Evolutionary conservation across 192 early-diverging fungal species (phyloP).

Genomic region (Coemansia sp.): DNA sequence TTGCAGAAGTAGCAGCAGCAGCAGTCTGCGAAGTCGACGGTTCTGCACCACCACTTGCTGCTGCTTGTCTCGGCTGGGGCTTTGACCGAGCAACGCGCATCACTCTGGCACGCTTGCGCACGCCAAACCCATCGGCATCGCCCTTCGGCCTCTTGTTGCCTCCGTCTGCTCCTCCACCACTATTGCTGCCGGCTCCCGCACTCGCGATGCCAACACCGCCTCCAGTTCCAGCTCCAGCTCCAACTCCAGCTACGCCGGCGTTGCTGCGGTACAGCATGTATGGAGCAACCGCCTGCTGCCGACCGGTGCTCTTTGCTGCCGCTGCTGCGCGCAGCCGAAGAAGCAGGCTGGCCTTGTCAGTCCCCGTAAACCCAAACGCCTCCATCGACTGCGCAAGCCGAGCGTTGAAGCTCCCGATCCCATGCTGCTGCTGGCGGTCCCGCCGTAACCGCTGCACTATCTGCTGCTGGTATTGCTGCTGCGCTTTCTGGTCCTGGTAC

Average conservation of each 20-base stretch:
- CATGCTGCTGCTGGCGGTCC: slow-evolving; percentile 16
- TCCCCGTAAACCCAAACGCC: slow-evolving; percentile 49
- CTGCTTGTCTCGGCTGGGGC: slow-evolving; percentile 10
- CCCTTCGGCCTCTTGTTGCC: neutral
- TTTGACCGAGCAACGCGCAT: slow-evolving; percentile 36
- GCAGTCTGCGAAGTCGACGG: neutral
- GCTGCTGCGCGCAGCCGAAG: slow-evolving; percentile 49
- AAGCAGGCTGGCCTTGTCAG: slow-evolving; percentile 45
- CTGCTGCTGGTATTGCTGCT: slow-evolving; percentile 5
- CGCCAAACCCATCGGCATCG: slow-evolving; percentile 1
- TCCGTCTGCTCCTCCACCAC: neutral
- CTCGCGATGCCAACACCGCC: slow-evolving; percentile 1
- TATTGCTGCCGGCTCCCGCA: neutral
- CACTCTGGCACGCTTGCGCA: slow-evolving; percentile 42
- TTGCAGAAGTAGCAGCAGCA: neutral
- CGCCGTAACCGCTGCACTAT: neutral
- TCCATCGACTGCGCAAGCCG: slow-evolving; percentile 54
- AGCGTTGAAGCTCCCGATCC: slow-evolving; percentile 37
- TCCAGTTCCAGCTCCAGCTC: neutral
- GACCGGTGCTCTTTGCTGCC: slow-evolving; percentile 45
- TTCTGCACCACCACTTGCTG: neutral
- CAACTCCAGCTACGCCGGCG: neutral
- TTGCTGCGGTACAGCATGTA: slow-evolving; percentile 37
- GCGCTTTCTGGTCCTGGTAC: neutral
- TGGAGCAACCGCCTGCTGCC: slow-evolving; percentile 49